Evolutionary conservation across 768 basidiomycete species (phyloP).

Genomic region (Suillus subalutaceus): DNA sequence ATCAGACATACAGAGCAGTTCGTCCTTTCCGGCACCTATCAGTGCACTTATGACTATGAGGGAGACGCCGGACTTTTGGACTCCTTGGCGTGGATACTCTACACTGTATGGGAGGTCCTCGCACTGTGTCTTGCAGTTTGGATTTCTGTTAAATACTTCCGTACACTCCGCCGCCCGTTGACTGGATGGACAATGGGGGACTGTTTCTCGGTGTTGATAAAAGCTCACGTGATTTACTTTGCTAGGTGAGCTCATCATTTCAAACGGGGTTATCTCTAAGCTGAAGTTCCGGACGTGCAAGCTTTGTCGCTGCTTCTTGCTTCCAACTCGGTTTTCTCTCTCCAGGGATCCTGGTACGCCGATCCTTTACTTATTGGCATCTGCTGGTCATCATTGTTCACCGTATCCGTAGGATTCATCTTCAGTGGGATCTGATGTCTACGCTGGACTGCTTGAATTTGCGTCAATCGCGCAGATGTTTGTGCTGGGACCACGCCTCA

Average conservation of each 20-base stretch:
- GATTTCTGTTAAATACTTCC: slow-evolving; percentile 2
- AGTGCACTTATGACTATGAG: background rate
- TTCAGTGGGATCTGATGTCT: background rate
- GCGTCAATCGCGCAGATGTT: background rate
- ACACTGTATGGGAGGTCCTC: slow-evolving; percentile 2
- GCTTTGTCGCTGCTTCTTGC: background rate
- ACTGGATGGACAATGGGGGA: background rate
- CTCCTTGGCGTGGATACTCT: background rate
- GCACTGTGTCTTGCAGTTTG: slow-evolving; percentile 4
- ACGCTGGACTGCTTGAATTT: background rate
- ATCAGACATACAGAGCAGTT: background rate
- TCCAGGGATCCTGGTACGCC: background rate
- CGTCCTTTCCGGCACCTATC: background rate
- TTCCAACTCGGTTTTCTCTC: background rate
- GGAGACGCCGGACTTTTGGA: background rate
- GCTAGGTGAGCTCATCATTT: background rate
- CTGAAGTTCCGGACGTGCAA: background rate
- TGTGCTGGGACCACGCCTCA: slow-evolving; percentile 6
- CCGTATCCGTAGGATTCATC: background rate
- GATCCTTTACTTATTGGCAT: background rate
- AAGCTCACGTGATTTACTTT: slow-evolving; percentile 3
- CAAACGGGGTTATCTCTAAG: background rate
- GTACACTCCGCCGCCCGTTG: background rate
- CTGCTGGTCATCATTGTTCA: background rate
- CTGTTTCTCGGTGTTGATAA: slow-evolving; percentile 1